Percentiles rank a stretch among this genome's conserved stretches.
Conservation (phyloP, 2,329 filamentous ascomycete species). For the Arthrobotrys iridis region DNA sequence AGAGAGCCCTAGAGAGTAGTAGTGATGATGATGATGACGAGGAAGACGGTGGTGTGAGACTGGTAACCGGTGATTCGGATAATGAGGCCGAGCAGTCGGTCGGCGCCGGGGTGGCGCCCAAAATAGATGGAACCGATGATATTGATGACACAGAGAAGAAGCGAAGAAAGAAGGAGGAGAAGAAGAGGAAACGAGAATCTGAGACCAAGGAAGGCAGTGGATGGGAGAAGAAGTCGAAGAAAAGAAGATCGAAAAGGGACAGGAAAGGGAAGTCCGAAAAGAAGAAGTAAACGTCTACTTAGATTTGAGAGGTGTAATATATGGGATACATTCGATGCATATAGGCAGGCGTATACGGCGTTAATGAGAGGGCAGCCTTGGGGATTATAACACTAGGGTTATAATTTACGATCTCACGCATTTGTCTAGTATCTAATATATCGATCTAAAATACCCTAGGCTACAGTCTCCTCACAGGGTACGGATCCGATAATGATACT, state of each 20-base stretch:
- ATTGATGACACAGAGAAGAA: slow-evolving; percentile 57
- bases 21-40: slow-evolving; percentile 20
- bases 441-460: not conserved
- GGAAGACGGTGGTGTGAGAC: slow-evolving; percentile 33
- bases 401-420: not conserved
- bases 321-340: slow-evolving; percentile 55
- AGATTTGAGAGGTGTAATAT: slow-evolving; percentile 30
- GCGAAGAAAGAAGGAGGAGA: slow-evolving; percentile 57
- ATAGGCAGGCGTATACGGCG: slow-evolving; percentile 58
- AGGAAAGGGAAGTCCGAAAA: slow-evolving; percentile 52
- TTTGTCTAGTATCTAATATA: not conserved
- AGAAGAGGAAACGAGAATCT: slow-evolving; percentile 58
- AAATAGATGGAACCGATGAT: slow-evolving; percentile 58
- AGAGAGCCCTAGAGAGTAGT: slow-evolving; percentile 19
- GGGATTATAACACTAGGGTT: slow-evolving; percentile 1
- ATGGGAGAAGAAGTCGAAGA: slow-evolving; percentile 59
- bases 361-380: slow-evolving; percentile 59
- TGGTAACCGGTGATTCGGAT: slow-evolving; percentile 31
- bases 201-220: slow-evolving; percentile 43
- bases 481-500: no score
- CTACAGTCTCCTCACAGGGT: no score
- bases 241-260: slow-evolving; percentile 53
- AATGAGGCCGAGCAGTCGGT: slow-evolving; percentile 38
- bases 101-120: slow-evolving; percentile 36
- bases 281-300: slow-evolving; percentile 2